Percentiles rank a stretch among this genome's conserved stretches.
Conservation (phyloP, 805 yeast species). For the Peterozyma xylosa region DNA sequence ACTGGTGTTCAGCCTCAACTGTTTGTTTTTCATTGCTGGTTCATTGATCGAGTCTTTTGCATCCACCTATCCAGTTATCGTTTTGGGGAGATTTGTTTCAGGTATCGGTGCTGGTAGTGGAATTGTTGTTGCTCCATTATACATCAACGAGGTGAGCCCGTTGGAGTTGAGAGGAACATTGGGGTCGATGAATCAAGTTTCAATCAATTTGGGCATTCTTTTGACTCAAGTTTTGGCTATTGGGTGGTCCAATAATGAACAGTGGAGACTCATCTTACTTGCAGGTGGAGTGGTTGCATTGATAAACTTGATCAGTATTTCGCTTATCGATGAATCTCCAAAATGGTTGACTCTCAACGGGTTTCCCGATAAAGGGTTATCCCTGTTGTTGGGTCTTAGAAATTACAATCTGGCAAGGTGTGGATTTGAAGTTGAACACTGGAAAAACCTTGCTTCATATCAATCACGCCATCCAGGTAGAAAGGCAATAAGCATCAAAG, state of each 20-base stretch:
- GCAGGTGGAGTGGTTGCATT: constrained; percentile 51
- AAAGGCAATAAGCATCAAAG: constrained; percentile 15
- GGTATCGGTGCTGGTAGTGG: constrained; percentile 88
- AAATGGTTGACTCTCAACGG: constrained; percentile 65
- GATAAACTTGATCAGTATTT: constrained; percentile 33
- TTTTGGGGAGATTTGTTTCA: constrained; percentile 65
- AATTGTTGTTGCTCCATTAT: constrained; percentile 78
- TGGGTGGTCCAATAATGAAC: constrained; percentile 49
- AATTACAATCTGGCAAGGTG: constrained; percentile 10
- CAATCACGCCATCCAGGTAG: constrained; percentile 15
- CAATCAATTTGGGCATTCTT: constrained; percentile 79
- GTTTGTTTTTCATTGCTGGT: constrained; percentile 49
- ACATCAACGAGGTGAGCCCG: constrained; percentile 77
- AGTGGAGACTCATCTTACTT: constrained; percentile 72
- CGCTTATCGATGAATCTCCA: constrained; percentile 67
- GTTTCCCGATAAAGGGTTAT: constrained; percentile 14
- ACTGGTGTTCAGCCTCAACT: constrained; percentile 34
- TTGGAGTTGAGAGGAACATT: constrained; percentile 58
- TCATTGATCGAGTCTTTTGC: constrained; percentile 52
- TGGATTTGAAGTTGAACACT: constrained; percentile 18
- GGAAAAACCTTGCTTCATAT: constrained; percentile 21
- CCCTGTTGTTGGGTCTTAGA: constrained; percentile 30
- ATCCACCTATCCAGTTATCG: constrained; percentile 31
- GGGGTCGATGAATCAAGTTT: constrained; percentile 87
- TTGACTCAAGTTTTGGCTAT: constrained; percentile 72